Evolutionary conservation across 768 basidiomycete species (phyloP).

Genomic region (Russula emetica): DNA sequence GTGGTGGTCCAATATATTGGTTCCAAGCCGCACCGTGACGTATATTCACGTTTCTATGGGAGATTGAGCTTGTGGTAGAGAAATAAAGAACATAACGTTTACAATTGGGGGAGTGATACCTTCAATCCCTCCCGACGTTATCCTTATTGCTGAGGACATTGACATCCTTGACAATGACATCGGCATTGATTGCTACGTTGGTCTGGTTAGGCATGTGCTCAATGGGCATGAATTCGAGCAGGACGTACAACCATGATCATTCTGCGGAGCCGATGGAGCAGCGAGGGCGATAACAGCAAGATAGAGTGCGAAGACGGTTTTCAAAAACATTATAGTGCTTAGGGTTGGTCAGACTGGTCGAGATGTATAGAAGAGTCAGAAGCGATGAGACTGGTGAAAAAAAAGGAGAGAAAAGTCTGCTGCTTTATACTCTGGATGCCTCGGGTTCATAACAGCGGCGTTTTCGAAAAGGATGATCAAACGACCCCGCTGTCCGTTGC

Average conservation of each 20-base stretch:
- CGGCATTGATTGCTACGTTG: background rate
- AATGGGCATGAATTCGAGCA: background rate
- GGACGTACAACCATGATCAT: background rate
- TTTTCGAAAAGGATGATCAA: background rate
- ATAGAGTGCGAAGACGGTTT: conserved; percentile 8
- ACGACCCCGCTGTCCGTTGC: too few relatives aligned
- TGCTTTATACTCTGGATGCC: background rate
- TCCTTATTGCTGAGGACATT: too few relatives aligned
- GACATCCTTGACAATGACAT: too few relatives aligned
- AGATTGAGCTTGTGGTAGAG: background rate
- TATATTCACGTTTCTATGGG: too few relatives aligned
- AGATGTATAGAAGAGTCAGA: background rate
- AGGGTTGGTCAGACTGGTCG: background rate
- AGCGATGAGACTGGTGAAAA: background rate
- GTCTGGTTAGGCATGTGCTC: background rate
- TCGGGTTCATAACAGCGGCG: background rate
- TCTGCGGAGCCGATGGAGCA: background rate
- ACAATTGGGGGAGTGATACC: background rate
- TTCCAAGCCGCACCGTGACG: background rate
- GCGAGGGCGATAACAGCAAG: conserved; percentile 5
- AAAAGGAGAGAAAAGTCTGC: background rate
- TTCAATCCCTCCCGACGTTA: too few relatives aligned
- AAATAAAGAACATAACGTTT: background rate
- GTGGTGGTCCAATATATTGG: background rate
- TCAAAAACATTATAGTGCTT: conserved; percentile 9